Evolutionary conservation across 2,329 filamentous ascomycete genomes (phyloP), one percentile per base, ranked within the genome.

Genomic region (Mycogone perniciosa): DNA sequence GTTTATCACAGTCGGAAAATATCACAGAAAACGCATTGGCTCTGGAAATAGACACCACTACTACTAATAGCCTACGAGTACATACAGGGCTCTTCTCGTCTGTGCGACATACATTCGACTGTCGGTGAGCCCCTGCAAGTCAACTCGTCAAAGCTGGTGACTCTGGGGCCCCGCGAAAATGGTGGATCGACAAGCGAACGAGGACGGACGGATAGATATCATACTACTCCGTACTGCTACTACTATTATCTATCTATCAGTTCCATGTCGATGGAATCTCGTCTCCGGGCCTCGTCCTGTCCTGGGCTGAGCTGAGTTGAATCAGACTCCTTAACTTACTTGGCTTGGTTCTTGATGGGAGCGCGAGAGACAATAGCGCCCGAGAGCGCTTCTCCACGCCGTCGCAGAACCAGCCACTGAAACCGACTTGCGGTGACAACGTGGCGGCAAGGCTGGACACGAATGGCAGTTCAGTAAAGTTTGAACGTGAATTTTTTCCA

Each of bases 101-200:
- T 47, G 49, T 42, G 49, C n/a, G n/a, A n/a, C n/a, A 41, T 44
- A 51, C 44, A 55, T 49, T 29, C 44, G 53, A 62, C 37, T 84
- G 30, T 84, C 75, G 56, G 72, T 62, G 47, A 79, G 51, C 9
- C 55, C 50, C 46, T 33, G 31, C 41, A 38, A 20, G 20, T 20
- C 20, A 20, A 13, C 46, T 51, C 44, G 54, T 50, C 48, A 42
- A 45, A 46, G 46, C 43, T 51, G 48, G 50, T 35, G 48, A 59
- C 51, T 59, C 58, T 52, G 62, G 62, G 62, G 62, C 62, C 62
- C 62, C 62, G 53, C 62, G 61, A 63, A 59, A 38, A 37, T 42
- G 35, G 48, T 47, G 40, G 49, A 47, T 44, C 48, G 38, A 31
- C 20, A 30, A 35, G 20, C 20, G 20, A 20, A 20, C 20, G 20